Evolutionary conservation across 306 rosid genomes (phyloP), one percentile per base, ranked within the genome.

Genomic region (Inga oerstediana): DNA sequence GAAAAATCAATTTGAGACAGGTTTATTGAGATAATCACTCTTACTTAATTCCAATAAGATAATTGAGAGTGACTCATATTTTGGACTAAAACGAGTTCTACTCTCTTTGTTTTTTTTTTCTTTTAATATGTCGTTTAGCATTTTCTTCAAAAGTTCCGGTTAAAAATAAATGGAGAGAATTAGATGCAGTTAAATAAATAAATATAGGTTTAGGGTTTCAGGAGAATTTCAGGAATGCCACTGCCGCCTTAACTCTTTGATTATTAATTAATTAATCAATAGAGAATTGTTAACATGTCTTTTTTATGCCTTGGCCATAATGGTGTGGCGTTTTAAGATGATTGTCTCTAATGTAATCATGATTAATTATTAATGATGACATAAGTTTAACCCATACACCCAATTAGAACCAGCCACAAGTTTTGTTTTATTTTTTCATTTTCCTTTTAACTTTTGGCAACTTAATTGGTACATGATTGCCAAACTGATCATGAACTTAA

Each of bases 311-410:
- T 1, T 3, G 9, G 19, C 70, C 20, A 64, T 30, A 65, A 14
- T 65, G 64, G 64, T 58, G 64, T n/a, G 30, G 64, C 2, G 64
- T 58, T n/a, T 64, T 37, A 67, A 37, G 72, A 67, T 35, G 15
- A 39, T 39, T 68, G n/a, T 75, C 24, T 54, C 4, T 56, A 10
- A 56, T 56, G 51, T 35, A 76, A 76, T 76, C 52, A 76, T 76
- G 70, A 32, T 54, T 75, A 37, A 52, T 75, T 32, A 56, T 76
- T 39, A 56, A 76, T 22, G 69, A 76, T 76, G 45, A 58, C 52
- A 39, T 24, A 58, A 76, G 79, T 11, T 56, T 22, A 75, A 52
- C 67, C 67, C 49, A 34, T n/a, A 58, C 27, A 15, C 52, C 61
- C 49, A 56, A 7, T 11, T 54, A 22, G 67, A 35, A n/a, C 52